Base-by-base conservation (phyloP, 2,329 filamentous ascomycete genomes). In the Paecilomyces sp. region DNA sequence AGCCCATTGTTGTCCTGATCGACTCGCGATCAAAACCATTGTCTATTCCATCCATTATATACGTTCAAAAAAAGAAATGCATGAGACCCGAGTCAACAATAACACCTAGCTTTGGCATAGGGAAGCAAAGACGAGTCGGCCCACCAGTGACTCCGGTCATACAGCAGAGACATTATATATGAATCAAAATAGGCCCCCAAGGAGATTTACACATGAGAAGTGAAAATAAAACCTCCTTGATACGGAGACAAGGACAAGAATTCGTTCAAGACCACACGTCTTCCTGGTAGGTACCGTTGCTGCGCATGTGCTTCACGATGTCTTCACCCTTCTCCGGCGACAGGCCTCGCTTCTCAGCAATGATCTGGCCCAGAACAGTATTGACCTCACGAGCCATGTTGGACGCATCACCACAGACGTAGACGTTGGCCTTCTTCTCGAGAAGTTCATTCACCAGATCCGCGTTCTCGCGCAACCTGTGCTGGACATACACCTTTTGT, bases 311-410 rank as follows among this genome's bases (percentile, higher is more conserved):
- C 85, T 97, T 99, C 62, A 99, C 92, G 70, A 97, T 88, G 72
- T 97, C 93, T 78, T 99, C 94, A 13, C 86, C 94, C 83, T 96
- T 96, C 64, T 88, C 81, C 69, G 93, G 88, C 1, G 91, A 82
- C 60, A 97, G 83, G 56, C 89, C 89, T 58, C 94, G 85, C 75
- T 96, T 85, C 72, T 92, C 86, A 28, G 92, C 83, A 67, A 99
- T 88, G 70, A 97, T 95, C 73, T 95, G 88, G 28, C 83, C 88
- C 52, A 99, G 82, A n/a, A 91, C 86, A 25, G 88, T 82, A 74
- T 95, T 97, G 70, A 97, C 92, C 74, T 96, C 92, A 60, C 92
- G 88, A 54, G 92, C 92, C 92, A 97, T 97, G 80, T 96, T 92
- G 59, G 94, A 90, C 0, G 95, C 95, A 73, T 99, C 94, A 78